Conservation (phyloP, 139 green algal genomes). For the Micromonas commoda region DNA sequence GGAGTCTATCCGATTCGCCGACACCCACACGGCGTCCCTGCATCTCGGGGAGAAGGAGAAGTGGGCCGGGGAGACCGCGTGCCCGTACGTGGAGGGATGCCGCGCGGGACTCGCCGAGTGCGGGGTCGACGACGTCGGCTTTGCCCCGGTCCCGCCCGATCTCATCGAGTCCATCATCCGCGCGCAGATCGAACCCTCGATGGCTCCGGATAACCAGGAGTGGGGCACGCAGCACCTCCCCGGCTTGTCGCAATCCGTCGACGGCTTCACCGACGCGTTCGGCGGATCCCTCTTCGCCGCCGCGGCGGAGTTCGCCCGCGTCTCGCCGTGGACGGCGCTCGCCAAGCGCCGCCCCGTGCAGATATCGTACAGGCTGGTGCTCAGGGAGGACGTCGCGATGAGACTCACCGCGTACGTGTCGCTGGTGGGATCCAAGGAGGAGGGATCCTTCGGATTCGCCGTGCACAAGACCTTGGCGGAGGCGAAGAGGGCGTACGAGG, state of each 20-base stretch:
- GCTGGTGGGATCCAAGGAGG: not conserved
- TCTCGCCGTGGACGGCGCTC: not conserved
- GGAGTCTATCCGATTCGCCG: slow-evolving; percentile 1
- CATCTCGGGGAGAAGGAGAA: not conserved
- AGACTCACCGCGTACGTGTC: not conserved
- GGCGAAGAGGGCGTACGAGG: slow-evolving; percentile 1
- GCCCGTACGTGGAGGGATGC: slow-evolving; percentile 5
- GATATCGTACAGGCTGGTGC: not conserved
- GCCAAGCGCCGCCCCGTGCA: not conserved
- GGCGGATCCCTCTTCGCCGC: slow-evolving; percentile 14
- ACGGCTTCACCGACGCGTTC: slow-evolving; percentile 21
- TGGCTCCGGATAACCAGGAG: not conserved
- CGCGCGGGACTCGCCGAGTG: not conserved
- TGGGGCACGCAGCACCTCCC: slow-evolving; percentile 20
- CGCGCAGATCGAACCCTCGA: slow-evolving; percentile 17
- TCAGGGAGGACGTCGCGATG: not conserved
- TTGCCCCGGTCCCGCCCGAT: slow-evolving; percentile 13
- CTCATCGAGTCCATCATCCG: slow-evolving; percentile 9
- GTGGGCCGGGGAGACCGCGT: not conserved
- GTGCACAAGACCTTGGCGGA: not conserved
- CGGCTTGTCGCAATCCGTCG: slow-evolving; percentile 17
- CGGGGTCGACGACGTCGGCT: not conserved
- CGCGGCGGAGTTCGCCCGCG: not conserved
- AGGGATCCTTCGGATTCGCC: not conserved
- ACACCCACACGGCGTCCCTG: not conserved